Percentiles rank a stretch among this genome's conserved stretches.
Conservation (phyloP, 345 rosid species). For the Abelmoschus esculentus region DNA sequence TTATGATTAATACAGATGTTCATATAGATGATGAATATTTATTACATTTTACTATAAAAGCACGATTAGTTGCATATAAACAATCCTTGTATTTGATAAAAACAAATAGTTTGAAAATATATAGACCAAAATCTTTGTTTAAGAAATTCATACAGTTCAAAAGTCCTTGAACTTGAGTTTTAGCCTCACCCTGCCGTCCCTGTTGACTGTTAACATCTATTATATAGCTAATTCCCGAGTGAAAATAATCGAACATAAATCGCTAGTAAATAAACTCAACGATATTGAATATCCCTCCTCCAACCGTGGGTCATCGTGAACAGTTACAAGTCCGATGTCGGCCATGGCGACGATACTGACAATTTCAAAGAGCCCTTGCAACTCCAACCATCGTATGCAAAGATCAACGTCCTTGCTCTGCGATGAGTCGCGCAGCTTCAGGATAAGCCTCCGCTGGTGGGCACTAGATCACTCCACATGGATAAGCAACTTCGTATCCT, state of each 20-base stretch:
- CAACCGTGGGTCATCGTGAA: not conserved
- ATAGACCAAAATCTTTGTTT: not conserved
- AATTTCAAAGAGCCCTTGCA: conserved; percentile 19
- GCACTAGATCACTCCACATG: conserved; percentile 63
- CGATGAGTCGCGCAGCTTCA: conserved; percentile 45
- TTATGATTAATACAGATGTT: not conserved
- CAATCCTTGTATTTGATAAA: not conserved
- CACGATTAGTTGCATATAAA: not conserved
- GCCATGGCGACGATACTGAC: not conserved
- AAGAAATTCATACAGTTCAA: not conserved
- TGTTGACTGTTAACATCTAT: not conserved
- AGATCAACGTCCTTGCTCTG: conserved; percentile 28
- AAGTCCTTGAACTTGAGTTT: conserved; percentile 2
- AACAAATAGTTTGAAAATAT: not conserved
- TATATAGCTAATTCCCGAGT: not conserved
- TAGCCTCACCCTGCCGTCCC: not conserved
- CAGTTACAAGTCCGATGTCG: not conserved
- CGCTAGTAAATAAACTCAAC: not conserved
- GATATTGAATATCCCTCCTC: conserved; percentile 19
- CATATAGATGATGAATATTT: not conserved
- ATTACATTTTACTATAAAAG: not conserved
- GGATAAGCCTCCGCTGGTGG: conserved; percentile 54
- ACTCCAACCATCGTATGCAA: conserved; percentile 23
- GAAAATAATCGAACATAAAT: too few species aligned
- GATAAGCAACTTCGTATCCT: conserved; percentile 42